Base-by-base conservation (phyloP, 805 yeast species). In the Saccharomyces mikatae region DNA sequence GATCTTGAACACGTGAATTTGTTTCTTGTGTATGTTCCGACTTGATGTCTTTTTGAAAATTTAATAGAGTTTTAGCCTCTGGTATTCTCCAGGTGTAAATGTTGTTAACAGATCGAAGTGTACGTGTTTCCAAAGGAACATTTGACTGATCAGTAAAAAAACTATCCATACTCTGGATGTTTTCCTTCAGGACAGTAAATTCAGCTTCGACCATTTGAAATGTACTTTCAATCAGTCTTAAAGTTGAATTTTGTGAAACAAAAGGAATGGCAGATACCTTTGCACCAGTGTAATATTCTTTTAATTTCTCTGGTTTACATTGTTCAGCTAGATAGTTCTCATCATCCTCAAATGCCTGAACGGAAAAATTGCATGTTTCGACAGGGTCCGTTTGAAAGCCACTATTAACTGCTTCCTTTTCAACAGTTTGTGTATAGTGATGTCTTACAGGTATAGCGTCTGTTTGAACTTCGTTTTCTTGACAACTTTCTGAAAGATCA, bases 81-180 rank as follows among this genome's bases (percentile, higher is more conserved):
- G 65, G 52, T 22, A 75, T 53, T 60, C 76, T 71, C 79, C 79
- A 75, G 9, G 73, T 68, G 46, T 69, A 65, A 14, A 65, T 54
- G 49, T 63, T 57, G 14, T 62, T 59, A 1, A 73, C 36, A 0
- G 75, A 62, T 2, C 48, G 54, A 6, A 56, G 59, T 1, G 73
- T 62, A 48, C 74, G 71, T 3, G 52, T 28, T 6, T 44, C 54
- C 6, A 69, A 58, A 6, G 64, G 54, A 10, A 54, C 41, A 3
- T 60, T 58, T 24, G 66, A 49, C 50, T 74, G 76, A 48, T 73
- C 75, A n/a, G 55, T 50, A n/a, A 74, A 55, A 46, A 72, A 69
- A 0, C 29, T 41, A 5, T 65, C 62, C 14, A 74, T 46, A 9
- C 60, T 66, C 2, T 53, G 27, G 24, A 66, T 51, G 53, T 74